phyloP scores from a whole-genome alignment of 176 grass and related monocot species.

The Phragmites australis region DNA sequence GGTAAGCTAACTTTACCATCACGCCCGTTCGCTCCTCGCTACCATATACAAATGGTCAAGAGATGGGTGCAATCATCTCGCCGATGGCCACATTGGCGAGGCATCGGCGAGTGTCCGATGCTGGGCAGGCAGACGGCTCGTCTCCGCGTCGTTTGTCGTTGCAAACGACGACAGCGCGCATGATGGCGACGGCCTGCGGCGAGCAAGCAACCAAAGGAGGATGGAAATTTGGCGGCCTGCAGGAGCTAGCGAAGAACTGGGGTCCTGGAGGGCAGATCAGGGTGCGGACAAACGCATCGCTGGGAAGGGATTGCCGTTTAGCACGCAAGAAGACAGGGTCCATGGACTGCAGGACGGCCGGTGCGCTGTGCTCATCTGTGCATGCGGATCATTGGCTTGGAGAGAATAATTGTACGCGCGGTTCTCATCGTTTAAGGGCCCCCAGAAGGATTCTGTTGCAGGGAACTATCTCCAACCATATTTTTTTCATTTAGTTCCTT shows the following conservation, averaged over 20 bases:
- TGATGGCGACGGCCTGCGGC: constrained; percentile 31
- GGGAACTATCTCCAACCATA: too few relatives aligned
- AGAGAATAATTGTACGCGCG: not conserved
- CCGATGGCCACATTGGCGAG: not conserved
- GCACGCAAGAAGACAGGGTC: not conserved
- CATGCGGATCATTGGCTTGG: not conserved
- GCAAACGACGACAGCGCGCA: not conserved
- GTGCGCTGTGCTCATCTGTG: not conserved
- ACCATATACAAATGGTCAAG: not conserved
- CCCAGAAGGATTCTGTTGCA: not conserved
- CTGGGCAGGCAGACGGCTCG: not conserved
- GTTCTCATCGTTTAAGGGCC: not conserved
- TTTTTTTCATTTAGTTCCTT: too few relatives aligned
- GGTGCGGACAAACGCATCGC: constrained; percentile 6
- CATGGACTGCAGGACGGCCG: constrained; percentile 1
- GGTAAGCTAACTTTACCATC: constrained; percentile 21
- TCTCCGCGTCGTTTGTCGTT: not conserved
- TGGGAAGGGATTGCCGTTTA: constrained; percentile 31
- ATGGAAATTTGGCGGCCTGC: not conserved
- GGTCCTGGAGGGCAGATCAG: not conserved
- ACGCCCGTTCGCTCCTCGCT: not conserved
- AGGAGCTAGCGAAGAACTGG: not conserved
- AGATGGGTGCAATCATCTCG: not conserved
- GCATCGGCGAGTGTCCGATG: not conserved
- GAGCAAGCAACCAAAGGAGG: not conserved